Evolutionary conservation across 108 stramenopile species (phyloP).

Genomic region (Nannochloropsis gaditana): DNA sequence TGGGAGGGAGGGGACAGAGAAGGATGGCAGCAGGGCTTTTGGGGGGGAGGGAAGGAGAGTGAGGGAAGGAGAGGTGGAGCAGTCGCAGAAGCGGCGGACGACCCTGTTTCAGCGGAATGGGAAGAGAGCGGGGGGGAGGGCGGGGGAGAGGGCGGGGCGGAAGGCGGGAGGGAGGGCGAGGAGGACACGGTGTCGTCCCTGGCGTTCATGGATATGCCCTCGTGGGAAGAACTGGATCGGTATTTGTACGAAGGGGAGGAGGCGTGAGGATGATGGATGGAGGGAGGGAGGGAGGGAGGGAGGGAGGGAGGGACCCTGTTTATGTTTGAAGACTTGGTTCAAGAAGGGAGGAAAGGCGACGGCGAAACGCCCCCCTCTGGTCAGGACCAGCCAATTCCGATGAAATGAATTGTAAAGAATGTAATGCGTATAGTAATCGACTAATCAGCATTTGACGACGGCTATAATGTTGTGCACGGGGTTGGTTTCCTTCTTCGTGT

Average conservation of each 20-base stretch:
- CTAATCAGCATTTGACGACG: no score
- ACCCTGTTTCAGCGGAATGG: not conserved
- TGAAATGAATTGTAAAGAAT: not conserved
- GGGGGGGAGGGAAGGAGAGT: not conserved
- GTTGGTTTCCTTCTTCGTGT: no score
- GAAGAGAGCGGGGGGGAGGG: not conserved
- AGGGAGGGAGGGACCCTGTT: not conserved
- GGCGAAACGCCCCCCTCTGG: not conserved
- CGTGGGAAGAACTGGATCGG: not conserved
- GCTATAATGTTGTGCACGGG: no score
- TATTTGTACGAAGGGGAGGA: not conserved
- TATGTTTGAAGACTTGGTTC: not conserved
- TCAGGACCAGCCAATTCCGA: not conserved
- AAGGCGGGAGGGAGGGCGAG: not conserved
- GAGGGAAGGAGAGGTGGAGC: not conserved
- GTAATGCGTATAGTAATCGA: not conserved
- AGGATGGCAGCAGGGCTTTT: no score
- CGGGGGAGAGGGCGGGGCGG: not conserved
- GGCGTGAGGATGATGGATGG: not conserved
- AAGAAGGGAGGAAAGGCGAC: not conserved
- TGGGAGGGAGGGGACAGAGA: no score
- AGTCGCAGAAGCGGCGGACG: not conserved
- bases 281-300: conserved; percentile 9
- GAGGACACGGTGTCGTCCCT: not conserved
- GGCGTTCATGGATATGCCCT: not conserved